Conservation (phyloP, 495 filamentous ascomycete species). For the Penicillium taxi region DNA sequence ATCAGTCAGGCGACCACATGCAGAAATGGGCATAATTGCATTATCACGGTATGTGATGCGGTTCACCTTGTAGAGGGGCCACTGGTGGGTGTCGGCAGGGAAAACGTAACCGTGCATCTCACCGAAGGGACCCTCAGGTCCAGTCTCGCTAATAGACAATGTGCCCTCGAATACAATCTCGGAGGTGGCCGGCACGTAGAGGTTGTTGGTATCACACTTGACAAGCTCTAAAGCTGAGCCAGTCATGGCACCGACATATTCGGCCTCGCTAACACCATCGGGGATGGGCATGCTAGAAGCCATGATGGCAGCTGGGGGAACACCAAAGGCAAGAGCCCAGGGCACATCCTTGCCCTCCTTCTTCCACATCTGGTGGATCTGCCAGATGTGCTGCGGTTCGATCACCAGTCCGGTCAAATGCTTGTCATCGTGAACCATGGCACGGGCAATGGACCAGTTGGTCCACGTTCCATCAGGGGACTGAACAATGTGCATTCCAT, state of each 20-base stretch:
- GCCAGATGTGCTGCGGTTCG: constrained; percentile 27
- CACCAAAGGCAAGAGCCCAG: constrained; percentile 31
- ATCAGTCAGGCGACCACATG: constrained; percentile 27
- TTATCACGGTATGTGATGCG: constrained; percentile 34
- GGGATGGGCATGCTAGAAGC: constrained; percentile 34
- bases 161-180: constrained; percentile 37
- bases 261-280: constrained; percentile 27
- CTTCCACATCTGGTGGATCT: constrained; percentile 34
- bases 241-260: constrained; percentile 31
- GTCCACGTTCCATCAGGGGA: constrained; percentile 32
- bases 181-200: constrained; percentile 31
- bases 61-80: constrained; percentile 30
- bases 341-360: constrained; percentile 28
- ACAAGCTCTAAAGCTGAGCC: constrained; percentile 30
- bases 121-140: constrained; percentile 29
- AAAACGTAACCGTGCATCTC: constrained; percentile 35
- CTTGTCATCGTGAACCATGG: constrained; percentile 29
- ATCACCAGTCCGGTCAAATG: constrained; percentile 27
- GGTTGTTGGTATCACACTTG: constrained; percentile 35
- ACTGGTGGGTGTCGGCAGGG: constrained; percentile 19
- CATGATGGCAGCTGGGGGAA: constrained; percentile 36
- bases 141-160: constrained; percentile 27
- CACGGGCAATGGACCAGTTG: constrained; percentile 38
- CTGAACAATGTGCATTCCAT: constrained; percentile 33
- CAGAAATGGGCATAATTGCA: constrained; percentile 31